Conservation (phyloP, 2,329 filamentous ascomycete genomes). For the Escovopsis sp. region DNA sequence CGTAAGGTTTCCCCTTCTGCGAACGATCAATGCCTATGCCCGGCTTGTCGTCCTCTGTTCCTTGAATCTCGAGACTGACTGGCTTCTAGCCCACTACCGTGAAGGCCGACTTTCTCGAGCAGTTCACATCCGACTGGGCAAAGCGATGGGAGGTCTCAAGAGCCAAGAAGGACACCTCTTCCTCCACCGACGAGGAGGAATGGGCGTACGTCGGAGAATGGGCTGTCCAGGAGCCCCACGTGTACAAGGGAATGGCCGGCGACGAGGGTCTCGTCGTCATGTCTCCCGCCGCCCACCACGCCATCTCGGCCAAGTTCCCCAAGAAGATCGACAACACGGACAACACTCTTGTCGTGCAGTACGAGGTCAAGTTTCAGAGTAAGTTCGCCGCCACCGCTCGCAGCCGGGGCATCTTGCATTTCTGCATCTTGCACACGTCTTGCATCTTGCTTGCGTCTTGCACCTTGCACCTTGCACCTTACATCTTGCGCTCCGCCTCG, state of each 20-base stretch:
- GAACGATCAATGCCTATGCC: background rate
- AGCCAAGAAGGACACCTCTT: constrained; percentile 79
- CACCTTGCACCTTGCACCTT: no score
- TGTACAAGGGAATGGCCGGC: constrained; percentile 83
- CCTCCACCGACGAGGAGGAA: constrained; percentile 64
- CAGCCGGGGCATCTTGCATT: no score
- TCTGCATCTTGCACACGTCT: no score
- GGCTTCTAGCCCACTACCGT: constrained; percentile 58
- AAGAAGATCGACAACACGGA: constrained; percentile 94
- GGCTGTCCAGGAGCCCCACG: constrained; percentile 84
- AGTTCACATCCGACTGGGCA: constrained; percentile 96
- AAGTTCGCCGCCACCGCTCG: no score
- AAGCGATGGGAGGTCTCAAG: constrained; percentile 84
- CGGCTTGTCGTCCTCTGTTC: background rate
- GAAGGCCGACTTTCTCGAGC: constrained; percentile 92
- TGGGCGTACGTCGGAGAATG: constrained; percentile 97
- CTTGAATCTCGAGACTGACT: constrained; percentile 13
- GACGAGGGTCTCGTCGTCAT: constrained; percentile 97
- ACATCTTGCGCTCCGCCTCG: no score
- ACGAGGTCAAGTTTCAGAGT: constrained; percentile 99
- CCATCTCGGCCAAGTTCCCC: constrained; percentile 97
- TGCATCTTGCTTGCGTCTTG: no score
- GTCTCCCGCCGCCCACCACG: constrained; percentile 94
- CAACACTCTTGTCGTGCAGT: constrained; percentile 94
- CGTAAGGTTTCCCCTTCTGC: constrained; percentile 42